These are phyloP conservation scores for Saprolegnia diclina DNA, from an alignment of 352 stramenopile species.

Conservation along the genomic window DNA sequence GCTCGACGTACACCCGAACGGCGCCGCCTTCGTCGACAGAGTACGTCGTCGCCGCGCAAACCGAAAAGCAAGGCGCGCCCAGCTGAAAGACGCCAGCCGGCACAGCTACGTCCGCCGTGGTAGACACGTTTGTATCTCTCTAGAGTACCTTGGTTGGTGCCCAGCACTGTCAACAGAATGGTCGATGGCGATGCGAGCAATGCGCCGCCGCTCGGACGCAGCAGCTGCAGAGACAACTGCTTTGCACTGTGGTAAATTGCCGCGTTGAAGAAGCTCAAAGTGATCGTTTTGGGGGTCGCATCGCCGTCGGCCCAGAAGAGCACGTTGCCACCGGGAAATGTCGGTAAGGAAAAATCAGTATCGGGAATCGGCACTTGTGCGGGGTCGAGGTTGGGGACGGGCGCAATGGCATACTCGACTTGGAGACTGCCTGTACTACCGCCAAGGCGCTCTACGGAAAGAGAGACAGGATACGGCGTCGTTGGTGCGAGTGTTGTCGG, in stretches of 20 bases:
- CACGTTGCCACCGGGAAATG: conserved; percentile 27
- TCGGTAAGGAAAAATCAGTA: conserved; percentile 32
- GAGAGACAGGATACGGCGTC: conserved; percentile 47
- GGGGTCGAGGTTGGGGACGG: conserved; percentile 34
- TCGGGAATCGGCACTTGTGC: conserved; percentile 34
- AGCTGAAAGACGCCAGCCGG: conserved; percentile 52
- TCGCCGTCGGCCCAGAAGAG: conserved; percentile 38
- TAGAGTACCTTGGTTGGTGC: conserved; percentile 1
- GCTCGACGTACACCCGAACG: conserved; percentile 46
- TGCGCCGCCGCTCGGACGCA: conserved; percentile 2
- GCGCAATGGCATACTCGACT: conserved; percentile 30
- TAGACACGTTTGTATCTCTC: not conserved
- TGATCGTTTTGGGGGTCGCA: conserved; percentile 35
- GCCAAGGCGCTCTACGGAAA: conserved; percentile 41
- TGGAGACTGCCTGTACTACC: conserved; percentile 14
- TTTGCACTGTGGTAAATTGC: conserved; percentile 3
- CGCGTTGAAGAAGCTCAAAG: conserved; percentile 36
- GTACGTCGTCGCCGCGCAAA: conserved; percentile 47
- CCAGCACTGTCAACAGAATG: not conserved
- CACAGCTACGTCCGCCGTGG: conserved; percentile 23
- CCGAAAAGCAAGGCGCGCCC: conserved; percentile 58
- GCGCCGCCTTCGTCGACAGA: conserved; percentile 40
- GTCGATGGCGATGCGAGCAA: not conserved
- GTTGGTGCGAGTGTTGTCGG: conserved; percentile 35
- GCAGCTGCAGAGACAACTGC: conserved; percentile 2